Evolutionary conservation across 176 grass and related monocot species (phyloP).

Genomic region (Aegilops speltoides): DNA sequence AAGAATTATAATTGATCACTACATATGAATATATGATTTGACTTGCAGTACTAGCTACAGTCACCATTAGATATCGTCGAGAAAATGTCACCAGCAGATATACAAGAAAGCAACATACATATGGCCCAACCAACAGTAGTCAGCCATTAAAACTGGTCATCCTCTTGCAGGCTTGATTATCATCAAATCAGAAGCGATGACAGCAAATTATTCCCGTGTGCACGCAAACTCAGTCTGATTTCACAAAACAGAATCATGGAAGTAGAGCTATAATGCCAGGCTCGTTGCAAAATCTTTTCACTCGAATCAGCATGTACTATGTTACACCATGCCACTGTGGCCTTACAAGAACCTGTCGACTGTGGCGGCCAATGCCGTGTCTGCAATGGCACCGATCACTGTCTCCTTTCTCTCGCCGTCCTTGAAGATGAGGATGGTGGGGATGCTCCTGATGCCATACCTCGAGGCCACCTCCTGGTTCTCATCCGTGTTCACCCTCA

Average conservation of each 20-base stretch:
- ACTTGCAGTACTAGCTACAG: no score
- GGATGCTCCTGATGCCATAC: constrained; percentile 67
- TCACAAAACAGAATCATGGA: background rate
- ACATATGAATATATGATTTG: no score
- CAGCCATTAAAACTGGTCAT: background rate
- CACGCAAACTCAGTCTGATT: background rate
- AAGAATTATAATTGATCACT: background rate
- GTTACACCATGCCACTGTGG: background rate
- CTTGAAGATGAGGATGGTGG: constrained; percentile 65
- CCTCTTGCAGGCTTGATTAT: background rate
- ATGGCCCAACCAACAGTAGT: no score
- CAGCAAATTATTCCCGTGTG: background rate
- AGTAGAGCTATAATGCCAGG: background rate
- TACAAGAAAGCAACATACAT: background rate
- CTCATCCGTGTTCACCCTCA: constrained; percentile 53
- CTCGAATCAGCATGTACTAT: background rate
- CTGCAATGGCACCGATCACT: constrained; percentile 39
- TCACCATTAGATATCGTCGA: no score
- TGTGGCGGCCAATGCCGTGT: constrained; percentile 23
- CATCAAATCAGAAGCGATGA: background rate
- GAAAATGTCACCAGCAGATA: background rate
- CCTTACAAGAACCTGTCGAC: constrained; percentile 47
- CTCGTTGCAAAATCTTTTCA: background rate
- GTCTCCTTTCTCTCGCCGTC: constrained; percentile 60
- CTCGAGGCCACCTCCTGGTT: constrained; percentile 39